Conservation (phyloP, 2,329 filamentous ascomycete species). For the Ophiostoma sp. region DNA sequence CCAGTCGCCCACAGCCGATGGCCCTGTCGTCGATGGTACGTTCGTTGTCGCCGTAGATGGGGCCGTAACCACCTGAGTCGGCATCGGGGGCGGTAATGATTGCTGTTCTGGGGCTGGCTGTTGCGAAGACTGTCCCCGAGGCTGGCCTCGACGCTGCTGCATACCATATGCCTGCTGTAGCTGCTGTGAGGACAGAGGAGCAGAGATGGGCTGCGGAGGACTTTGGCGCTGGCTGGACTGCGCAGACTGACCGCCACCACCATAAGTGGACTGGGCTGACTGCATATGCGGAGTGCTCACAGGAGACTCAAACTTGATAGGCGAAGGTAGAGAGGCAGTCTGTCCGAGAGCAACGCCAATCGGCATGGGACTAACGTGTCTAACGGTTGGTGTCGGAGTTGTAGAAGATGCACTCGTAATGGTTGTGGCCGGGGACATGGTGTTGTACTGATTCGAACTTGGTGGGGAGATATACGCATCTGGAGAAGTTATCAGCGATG, state of each 20-base stretch:
- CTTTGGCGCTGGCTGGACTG: slow-evolving; percentile 11
- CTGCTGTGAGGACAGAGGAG: slow-evolving; percentile 36
- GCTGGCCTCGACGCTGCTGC: background rate
- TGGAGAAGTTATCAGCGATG: slow-evolving; percentile 39
- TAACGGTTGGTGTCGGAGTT: slow-evolving; percentile 35
- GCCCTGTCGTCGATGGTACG: slow-evolving; percentile 33
- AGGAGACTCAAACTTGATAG: slow-evolving; percentile 28
- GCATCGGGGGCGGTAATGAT: slow-evolving; percentile 30
- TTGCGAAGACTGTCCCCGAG: background rate
- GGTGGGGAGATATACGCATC: slow-evolving; percentile 37
- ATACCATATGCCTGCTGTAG: slow-evolving; percentile 16
- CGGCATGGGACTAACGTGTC: slow-evolving; percentile 30
- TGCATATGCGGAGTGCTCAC: slow-evolving; percentile 27
- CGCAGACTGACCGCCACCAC: background rate
- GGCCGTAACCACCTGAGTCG: slow-evolving; percentile 31
- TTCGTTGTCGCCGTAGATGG: slow-evolving; percentile 20
- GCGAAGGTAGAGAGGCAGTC: slow-evolving; percentile 8
- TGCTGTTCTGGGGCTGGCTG: slow-evolving; percentile 16
- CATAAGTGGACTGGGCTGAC: slow-evolving; percentile 21
- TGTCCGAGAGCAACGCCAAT: slow-evolving; percentile 20
- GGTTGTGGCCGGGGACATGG: slow-evolving; percentile 36
- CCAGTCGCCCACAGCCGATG: slow-evolving; percentile 37
- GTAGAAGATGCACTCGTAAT: slow-evolving; percentile 28
- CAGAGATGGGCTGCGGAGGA: background rate
- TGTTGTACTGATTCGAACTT: slow-evolving; percentile 30